Conservation (phyloP, 2,329 filamentous ascomycete genomes). For the Fusarium sp. region DNA sequence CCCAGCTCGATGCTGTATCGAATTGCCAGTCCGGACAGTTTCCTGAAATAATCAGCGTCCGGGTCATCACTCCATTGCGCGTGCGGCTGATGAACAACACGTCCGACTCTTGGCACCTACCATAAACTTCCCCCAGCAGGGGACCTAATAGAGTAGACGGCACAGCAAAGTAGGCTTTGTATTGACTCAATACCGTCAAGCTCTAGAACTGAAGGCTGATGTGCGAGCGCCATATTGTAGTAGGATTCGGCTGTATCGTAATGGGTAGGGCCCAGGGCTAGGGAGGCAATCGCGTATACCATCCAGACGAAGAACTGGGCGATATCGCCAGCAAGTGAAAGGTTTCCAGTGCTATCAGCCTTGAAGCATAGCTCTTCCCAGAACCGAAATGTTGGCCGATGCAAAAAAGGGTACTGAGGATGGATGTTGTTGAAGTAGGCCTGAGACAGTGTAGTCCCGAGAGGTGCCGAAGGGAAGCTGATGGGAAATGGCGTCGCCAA, state of each 20-base stretch:
- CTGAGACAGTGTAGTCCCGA: constrained; percentile 21
- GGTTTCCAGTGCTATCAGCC: constrained; percentile 19
- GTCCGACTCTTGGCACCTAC: background rate
- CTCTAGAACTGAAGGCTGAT: constrained; percentile 23
- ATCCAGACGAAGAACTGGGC: constrained; percentile 35
- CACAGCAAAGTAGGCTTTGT: constrained; percentile 25
- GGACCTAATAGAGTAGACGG: constrained; percentile 29
- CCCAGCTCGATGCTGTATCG: constrained; percentile 30
- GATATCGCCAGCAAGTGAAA: constrained; percentile 24
- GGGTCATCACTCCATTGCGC: background rate
- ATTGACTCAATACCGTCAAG: constrained; percentile 30
- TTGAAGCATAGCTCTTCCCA: constrained; percentile 33
- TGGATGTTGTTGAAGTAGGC: constrained; percentile 33
- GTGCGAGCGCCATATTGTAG: constrained; percentile 30
- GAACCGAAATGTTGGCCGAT: constrained; percentile 28
- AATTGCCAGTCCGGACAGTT: constrained; percentile 28
- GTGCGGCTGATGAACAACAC: background rate
- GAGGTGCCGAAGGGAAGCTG: constrained; percentile 17
- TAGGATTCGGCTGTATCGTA: constrained; percentile 34
- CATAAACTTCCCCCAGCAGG: constrained; percentile 30
- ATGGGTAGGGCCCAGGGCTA: constrained; percentile 25
- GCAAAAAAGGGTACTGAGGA: constrained; percentile 30
- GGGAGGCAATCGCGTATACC: constrained; percentile 32
- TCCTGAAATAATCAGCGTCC: constrained; percentile 1
- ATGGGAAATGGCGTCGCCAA: constrained; percentile 17